phyloP scores from a whole-genome alignment of 495 filamentous ascomycete species.

The Pseudevernia furfuracea region DNA sequence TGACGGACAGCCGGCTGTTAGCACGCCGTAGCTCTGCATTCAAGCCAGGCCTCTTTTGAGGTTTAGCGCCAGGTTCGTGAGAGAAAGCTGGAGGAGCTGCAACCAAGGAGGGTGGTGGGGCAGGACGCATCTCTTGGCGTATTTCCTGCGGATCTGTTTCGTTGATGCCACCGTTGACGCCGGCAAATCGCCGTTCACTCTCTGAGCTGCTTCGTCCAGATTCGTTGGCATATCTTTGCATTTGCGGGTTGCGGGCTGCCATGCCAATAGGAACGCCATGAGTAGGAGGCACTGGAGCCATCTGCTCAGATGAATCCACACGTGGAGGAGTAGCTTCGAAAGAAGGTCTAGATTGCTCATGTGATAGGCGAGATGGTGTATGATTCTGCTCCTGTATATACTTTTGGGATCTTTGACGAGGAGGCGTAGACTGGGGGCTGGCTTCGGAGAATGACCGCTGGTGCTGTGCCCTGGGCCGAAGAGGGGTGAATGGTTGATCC shows the following conservation, averaged over 20 bases:
- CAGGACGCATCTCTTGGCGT: conserved; percentile 44
- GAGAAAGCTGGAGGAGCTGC: conserved; percentile 66
- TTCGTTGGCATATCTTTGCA: conserved; percentile 27
- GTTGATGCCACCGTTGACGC: conserved; percentile 16
- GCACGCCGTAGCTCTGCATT: conserved; percentile 68
- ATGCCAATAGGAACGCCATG: conserved; percentile 31
- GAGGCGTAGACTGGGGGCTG: conserved; percentile 29
- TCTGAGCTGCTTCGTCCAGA: conserved; percentile 51
- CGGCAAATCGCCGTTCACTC: conserved; percentile 41
- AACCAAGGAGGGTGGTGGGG: conserved; percentile 64
- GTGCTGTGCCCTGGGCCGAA: conserved; percentile 30
- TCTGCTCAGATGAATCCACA: conserved; percentile 22
- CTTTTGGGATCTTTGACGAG: conserved; percentile 39
- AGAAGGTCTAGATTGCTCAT: conserved; percentile 30
- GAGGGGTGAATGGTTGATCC: conserved; percentile 32
- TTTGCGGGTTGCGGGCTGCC: conserved; percentile 22
- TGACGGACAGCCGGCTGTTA: conserved; percentile 71
- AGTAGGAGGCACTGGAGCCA: conserved; percentile 39
- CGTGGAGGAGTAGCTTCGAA: conserved; percentile 16
- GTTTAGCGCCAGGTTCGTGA: conserved; percentile 59
- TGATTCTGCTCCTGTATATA: conserved; percentile 32
- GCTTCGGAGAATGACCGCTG: conserved; percentile 31
- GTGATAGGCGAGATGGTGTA: conserved; percentile 38
- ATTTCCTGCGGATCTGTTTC: conserved; percentile 27
- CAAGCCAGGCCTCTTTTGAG: conserved; percentile 58